phyloP scores from a whole-genome alignment of 73 alveolate species.

The Stentor roeselii region DNA sequence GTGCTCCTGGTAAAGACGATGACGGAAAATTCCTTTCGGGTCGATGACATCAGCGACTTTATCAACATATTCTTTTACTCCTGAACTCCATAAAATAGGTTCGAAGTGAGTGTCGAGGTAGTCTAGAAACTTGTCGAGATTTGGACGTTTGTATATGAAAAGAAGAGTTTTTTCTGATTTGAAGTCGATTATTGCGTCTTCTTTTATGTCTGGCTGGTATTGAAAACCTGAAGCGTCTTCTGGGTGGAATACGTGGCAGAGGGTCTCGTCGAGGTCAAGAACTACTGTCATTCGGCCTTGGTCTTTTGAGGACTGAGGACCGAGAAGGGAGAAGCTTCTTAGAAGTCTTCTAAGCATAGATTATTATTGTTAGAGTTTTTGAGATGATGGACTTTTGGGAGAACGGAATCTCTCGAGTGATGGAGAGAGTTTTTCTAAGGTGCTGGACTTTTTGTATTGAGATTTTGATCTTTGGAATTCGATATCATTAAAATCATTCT shows the following conservation, averaged over 20 bases:
- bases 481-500: too few relatives aligned
- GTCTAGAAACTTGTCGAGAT: constrained; percentile 20
- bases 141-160: constrained; percentile 14
- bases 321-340: background rate
- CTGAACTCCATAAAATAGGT: background rate
- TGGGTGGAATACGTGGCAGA: constrained; percentile 1
- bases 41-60: constrained; percentile 18
- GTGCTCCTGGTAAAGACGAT: constrained; percentile 8
- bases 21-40: constrained; percentile 28
- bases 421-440: too few relatives aligned
- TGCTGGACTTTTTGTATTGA: too few relatives aligned
- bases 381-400: too few relatives aligned
- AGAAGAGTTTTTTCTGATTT: background rate
- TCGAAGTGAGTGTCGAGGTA: background rate
- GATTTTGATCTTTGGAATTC: too few relatives aligned
- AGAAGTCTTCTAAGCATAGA: background rate
- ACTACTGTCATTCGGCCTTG: constrained; percentile 15
- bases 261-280: constrained; percentile 28
- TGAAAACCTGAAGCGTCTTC: constrained; percentile 25
- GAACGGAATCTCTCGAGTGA: too few relatives aligned
- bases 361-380: background rate
- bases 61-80: constrained; percentile 10
- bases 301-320: constrained; percentile 17
- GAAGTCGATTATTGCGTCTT: constrained; percentile 19
- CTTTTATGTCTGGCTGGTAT: constrained; percentile 29